Base-by-base conservation (phyloP, 2,329 filamentous ascomycete species). In the Hirsutella thompsonii region DNA sequence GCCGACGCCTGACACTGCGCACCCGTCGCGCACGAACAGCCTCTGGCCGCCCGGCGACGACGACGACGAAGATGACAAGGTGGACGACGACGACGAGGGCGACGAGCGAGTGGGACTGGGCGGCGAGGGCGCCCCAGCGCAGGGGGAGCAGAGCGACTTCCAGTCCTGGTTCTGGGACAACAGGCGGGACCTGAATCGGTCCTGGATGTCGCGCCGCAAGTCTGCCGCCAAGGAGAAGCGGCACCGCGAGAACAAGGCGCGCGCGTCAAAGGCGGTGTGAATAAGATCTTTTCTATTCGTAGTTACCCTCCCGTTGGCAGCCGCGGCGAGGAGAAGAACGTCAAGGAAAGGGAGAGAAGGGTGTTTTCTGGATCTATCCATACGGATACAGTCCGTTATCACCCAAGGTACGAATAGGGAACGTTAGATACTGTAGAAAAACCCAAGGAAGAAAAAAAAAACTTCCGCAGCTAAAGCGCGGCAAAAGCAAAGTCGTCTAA, bases 1-100 rank as follows among this genome's bases (percentile, higher is more conserved):
- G 2, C 92, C 92, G 0, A 98, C 92, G 0, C 92, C 92, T 0
- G 92, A 98, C 55, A 96, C 92, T 0, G 87, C 87, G 2, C 79
- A 88, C 44, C 79, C 84, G 2, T 78, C 69, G 33, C 75, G 77
- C 21, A 71, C 67, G 42, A 80, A 81, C 53, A 67, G 69, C 47
- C 68, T 81, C 20, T 79, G 74, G 69, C 70, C 8, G 61, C 67
- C 10, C 61, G 56, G 58, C 1, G 55, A 57, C 2, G 57, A 59
- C 1, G 57, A 57, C 13, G 64, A 69, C 10, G 44, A 42, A 2
- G 67, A 70, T 0, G 66, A 72, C 0, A 66, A 68, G 0, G 63
- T 59, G 1, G 54, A 58, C 1, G 56, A 54, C 1, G 51, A 55
- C 2, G 55, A 55, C 0, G 58, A 56, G 8, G 56, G 58, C 10